Conservation (phyloP, 2,329 filamentous ascomycete species). For the Trichoderma oligosporum region DNA sequence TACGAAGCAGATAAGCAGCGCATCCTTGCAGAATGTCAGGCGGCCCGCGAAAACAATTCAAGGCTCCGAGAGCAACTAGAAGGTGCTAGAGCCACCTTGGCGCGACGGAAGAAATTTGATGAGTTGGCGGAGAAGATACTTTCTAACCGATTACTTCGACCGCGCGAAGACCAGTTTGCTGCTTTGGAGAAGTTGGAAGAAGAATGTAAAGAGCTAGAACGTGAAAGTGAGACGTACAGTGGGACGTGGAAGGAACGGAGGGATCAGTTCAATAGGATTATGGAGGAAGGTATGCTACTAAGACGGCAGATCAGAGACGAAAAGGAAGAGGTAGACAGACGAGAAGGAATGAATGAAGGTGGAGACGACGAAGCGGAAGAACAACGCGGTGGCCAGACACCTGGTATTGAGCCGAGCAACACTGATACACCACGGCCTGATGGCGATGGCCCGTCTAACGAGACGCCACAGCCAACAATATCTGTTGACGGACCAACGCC, state of each 20-base stretch:
- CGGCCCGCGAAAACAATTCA: conserved; percentile 70
- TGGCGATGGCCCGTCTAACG: conserved; percentile 32
- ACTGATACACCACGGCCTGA: conserved; percentile 50
- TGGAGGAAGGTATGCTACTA: conserved; percentile 86
- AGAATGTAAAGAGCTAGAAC: conserved; percentile 82
- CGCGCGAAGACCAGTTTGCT: conserved; percentile 76
- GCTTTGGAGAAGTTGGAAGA: conserved; percentile 78
- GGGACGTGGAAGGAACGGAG: conserved; percentile 79
- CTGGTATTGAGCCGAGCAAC: conserved; percentile 47
- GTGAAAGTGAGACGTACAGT: conserved; percentile 76
- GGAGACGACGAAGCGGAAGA: conserved; percentile 56
- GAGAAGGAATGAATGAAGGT: conserved; percentile 75
- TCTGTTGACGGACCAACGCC: conserved; percentile 35
- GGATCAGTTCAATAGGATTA: conserved; percentile 82
- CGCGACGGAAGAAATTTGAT: conserved; percentile 80
- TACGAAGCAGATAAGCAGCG: conserved; percentile 77
- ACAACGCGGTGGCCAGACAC: conserved; percentile 46
- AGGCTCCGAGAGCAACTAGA: conserved; percentile 72
- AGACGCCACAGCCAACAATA: conserved; percentile 28
- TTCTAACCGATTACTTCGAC: conserved; percentile 70
- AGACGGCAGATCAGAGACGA: conserved; percentile 85
- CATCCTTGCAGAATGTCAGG: conserved; percentile 74
- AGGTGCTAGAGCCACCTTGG: conserved; percentile 68
- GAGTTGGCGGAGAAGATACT: conserved; percentile 84
- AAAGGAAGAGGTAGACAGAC: conserved; percentile 87